A percentile compares a stretch with the other conserved stretches of the same genome.
Conservation (phyloP, 75 land plant species). For the Pinus albicaulis region DNA sequence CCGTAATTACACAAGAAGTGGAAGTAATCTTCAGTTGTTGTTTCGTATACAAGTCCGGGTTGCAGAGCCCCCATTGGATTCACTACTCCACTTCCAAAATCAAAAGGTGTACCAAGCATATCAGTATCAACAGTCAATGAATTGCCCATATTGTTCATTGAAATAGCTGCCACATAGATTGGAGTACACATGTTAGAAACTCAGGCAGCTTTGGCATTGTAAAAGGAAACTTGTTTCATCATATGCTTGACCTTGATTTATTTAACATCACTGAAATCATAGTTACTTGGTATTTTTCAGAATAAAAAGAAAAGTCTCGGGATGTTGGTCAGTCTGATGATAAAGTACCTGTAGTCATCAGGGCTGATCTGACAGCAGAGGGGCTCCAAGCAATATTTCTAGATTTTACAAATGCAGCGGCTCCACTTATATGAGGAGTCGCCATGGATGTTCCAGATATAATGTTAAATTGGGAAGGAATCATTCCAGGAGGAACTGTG, state of each 20-base stretch:
- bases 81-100: too few species aligned
- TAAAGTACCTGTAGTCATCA: slow-evolving; percentile 66
- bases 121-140: too few species aligned
- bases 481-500: slow-evolving; percentile 2
- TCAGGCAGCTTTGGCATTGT: too few species aligned
- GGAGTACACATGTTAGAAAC: not conserved
- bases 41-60: too few species aligned
- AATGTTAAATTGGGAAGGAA: slow-evolving; percentile 38
- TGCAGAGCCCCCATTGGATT: too few species aligned
- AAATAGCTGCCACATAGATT: not conserved
- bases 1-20: too few species aligned
- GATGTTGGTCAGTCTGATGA: not conserved
- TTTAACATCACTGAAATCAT: not conserved
- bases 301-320: too few species aligned
- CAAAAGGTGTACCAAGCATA: slow-evolving; percentile 33
- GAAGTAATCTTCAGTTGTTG: too few species aligned
- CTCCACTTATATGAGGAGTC: slow-evolving; percentile 69
- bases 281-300: not conserved
- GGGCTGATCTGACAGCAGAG: slow-evolving; percentile 63
- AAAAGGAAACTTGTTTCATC: too few species aligned
- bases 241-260: too few species aligned
- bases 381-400: slow-evolving; percentile 58
- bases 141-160: too few species aligned
- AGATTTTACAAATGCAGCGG: slow-evolving; percentile 59
- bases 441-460: slow-evolving; percentile 84